Evolutionary conservation across 768 basidiomycete genomes (phyloP), one percentile per base, ranked within the genome.

Genomic region (Collybia nuda): DNA sequence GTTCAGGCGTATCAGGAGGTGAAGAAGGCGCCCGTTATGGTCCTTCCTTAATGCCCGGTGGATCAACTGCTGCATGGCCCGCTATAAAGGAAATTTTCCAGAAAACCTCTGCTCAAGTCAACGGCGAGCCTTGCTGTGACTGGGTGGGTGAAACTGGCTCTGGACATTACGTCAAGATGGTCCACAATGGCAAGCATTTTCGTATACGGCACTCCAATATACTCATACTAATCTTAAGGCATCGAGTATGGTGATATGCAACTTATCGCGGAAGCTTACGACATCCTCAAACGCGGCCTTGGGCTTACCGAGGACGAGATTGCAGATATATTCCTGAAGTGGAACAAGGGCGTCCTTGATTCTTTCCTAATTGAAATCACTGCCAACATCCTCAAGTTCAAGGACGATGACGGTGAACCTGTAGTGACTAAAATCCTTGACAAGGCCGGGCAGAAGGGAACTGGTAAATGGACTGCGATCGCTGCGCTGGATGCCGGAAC

Each of bases 161-260:
- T 42, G 95, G 93, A 24, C 96, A 98, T 79, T 99, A 98, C 71
- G 96, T 99, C 72, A 99, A 99, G 80, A 98, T 99, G 96, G 96
- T 99, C 55, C 96, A 99, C 78, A 93, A 93, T 52, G 92, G 92
- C 87, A 68, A 63, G 66, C 67, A 48, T 44, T 6, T 6, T 5
- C 9, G 12, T 9, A 6, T 11, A 11, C 52, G 57, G 47, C 52
- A 51, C 61, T 37, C 35, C 44, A 5, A 26, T 40, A 18, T 46
- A 12, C 40, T 61, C 40, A 54, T 26, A 19, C n/a, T 42, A 42
- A 50, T 44, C 28, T 37, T 28, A 57, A 95, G 96, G 96, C 77
- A 99, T 99, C 70, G 97, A 99, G 72, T 98, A 98, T 67, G 95
- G 92, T 62, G 97, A 99, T 75, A 99, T 99, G 97, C 96, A 98